Base-by-base conservation (phyloP, 257 asterid genomes). In the Solanum gracilifrons region DNA sequence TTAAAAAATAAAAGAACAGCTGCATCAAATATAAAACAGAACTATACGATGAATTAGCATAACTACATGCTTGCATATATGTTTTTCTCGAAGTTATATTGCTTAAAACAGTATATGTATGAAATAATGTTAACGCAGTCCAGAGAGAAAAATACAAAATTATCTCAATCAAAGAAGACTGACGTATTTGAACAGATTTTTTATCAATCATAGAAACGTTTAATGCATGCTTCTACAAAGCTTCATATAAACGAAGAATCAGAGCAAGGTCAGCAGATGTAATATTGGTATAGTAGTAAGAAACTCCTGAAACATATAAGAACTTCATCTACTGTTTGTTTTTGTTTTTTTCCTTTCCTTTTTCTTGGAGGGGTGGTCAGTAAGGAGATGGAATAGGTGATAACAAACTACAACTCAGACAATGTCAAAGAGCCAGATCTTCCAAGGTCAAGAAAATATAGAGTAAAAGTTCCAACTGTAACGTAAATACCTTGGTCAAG, bases 401-500 rank as follows among this genome's bases (percentile, higher is more conserved):
- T 76, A 39, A 39, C 23, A 41, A 39, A 77, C 84, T 77, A 25
- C 84, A 41, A 41, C n/a, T 77, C 62, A 41, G 33, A 25, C 84
- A 77, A 41, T 41, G 62, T 77, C 32, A 36, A 39, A 77, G 62
- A 13, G 13, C 36, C 36, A 41, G 62, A 41, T 25, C 62, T 75
- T 77, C 62, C 62, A 41, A 27, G 36, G 37, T 48, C 25, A 41
- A 77, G 15, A 46, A 37, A 29, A 46, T 27, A 46, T 29, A 48
- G 69, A 82, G 69, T 80, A 80, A 48, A 46, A 48, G 9, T 48
- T 43, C 13, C 37, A 79, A 2, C 11, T n/a, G 60, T 43, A 31
- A 72, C 7, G 31, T 23, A 15, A 39, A 73, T 92, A 95, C 99
- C 99, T 97, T 97, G 18, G 99, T 97, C 95, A 97, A 90, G 92